Conservation (phyloP, 768 basidiomycete species). For the Rhodotorula diobovata region DNA sequence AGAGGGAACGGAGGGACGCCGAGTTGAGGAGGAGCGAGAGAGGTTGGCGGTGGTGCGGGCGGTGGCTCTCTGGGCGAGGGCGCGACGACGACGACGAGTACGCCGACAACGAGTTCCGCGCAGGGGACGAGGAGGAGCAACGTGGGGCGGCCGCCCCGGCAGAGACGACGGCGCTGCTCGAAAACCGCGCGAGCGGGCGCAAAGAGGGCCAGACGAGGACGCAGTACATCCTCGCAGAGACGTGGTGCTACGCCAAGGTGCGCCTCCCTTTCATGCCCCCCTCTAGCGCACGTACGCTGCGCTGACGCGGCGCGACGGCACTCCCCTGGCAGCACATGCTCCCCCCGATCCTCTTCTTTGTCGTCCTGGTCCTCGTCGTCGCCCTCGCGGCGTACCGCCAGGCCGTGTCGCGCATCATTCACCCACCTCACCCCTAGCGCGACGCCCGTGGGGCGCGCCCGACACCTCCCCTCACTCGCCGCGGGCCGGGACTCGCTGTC, state of each 20-base stretch:
- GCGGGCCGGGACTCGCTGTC: too few relatives aligned
- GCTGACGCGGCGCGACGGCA: too few relatives aligned
- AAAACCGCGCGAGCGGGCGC: too few relatives aligned
- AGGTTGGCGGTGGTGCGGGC: neutral
- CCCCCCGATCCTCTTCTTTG: constrained; percentile 27
- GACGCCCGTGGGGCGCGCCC: neutral
- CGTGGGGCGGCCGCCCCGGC: too few relatives aligned
- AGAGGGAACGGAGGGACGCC: neutral
- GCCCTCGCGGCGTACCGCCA: constrained; percentile 16
- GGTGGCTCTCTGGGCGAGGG: neutral
- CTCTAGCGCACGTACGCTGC: too few relatives aligned
- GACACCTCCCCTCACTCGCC: too few relatives aligned
- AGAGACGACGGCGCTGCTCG: constrained; percentile 6
- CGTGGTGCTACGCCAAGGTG: constrained; percentile 25
- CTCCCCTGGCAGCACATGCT: constrained; percentile 30
- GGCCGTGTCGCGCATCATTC: constrained; percentile 6
- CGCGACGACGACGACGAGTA: neutral
- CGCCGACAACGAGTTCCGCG: neutral
- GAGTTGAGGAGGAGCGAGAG: neutral
- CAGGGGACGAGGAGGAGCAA: neutral
- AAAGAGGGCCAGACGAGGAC: neutral
- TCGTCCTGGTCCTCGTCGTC: constrained; percentile 20
- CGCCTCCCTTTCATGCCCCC: neutral
- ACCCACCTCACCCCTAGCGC: neutral
- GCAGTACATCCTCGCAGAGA: constrained; percentile 16